Evolutionary conservation across 306 rosid genomes (phyloP).

Genomic region (Begonia peltatifolia): DNA sequence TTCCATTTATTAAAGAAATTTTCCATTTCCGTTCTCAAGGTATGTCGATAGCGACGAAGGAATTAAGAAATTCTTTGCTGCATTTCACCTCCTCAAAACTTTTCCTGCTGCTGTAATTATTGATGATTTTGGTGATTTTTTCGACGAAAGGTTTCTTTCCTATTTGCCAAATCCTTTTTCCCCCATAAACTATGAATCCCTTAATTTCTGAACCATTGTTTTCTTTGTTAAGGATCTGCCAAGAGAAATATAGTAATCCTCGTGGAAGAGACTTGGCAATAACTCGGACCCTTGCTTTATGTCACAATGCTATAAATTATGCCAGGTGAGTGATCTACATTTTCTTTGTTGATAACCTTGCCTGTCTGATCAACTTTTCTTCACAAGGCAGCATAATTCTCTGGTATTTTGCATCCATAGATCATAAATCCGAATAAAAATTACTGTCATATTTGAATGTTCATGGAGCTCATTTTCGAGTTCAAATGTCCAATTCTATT

Average conservation of each 20-base stretch:
- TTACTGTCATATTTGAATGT: too few relatives aligned
- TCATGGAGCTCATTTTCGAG: too few relatives aligned
- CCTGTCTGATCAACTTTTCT: too few relatives aligned
- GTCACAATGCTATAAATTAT: conserved; percentile 54
- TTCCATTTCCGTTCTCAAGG: conserved; percentile 20
- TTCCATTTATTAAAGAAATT: not conserved
- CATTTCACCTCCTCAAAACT: conserved; percentile 51
- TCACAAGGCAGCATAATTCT: too few relatives aligned
- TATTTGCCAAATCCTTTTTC: too few relatives aligned
- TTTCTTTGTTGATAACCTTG: too few relatives aligned
- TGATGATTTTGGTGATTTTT: conserved; percentile 78
- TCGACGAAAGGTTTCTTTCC: conserved; percentile 34
- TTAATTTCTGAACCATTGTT: not conserved
- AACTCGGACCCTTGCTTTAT: conserved; percentile 72
- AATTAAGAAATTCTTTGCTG: conserved; percentile 72
- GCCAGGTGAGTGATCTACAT: conserved; percentile 44
- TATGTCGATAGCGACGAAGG: conserved; percentile 69
- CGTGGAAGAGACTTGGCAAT: conserved; percentile 81
- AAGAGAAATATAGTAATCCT: conserved; percentile 43
- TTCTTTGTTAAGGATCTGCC: conserved; percentile 40
- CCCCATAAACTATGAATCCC: too few relatives aligned
- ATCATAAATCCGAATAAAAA: too few relatives aligned
- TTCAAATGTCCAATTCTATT: too few relatives aligned
- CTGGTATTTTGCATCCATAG: too few relatives aligned
- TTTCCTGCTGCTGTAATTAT: conserved; percentile 59